Percentiles rank a stretch among this genome's conserved stretches.
phyloP scores from a whole-genome alignment of 2,329 filamentous ascomycete genomes.

The Zymoseptoria pseudotritici region DNA sequence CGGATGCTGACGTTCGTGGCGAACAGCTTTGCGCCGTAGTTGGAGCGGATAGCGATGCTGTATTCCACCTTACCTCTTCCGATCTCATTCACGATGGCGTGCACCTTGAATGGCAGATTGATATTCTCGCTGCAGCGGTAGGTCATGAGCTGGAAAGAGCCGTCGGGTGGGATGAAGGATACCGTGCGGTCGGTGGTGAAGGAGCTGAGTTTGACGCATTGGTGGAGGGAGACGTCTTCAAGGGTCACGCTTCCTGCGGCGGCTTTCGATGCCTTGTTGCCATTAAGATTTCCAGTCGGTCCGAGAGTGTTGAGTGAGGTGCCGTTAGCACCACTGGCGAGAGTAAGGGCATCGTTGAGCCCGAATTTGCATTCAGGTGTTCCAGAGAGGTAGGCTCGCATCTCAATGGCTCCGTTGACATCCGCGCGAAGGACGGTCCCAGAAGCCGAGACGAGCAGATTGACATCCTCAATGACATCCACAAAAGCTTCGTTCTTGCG shows the following conservation, averaged over 20 bases:
- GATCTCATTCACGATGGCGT: conserved; percentile 95
- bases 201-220: conserved; percentile 94
- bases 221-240: conserved; percentile 97
- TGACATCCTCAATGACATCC: conserved; percentile 98
- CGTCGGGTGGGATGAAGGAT: conserved; percentile 91
- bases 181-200: conserved; percentile 97
- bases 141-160: conserved; percentile 97
- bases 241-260: conserved; percentile 91
- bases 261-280: conserved; percentile 85
- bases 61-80: conserved; percentile 98
- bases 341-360: conserved; percentile 84
- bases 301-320: conserved; percentile 24
- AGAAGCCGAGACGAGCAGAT: conserved; percentile 96
- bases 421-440: conserved; percentile 91
- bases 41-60: conserved; percentile 93
- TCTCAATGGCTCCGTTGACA: conserved; percentile 94
- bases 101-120: conserved; percentile 96
- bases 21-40: conserved; percentile 93
- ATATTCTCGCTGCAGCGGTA: conserved; percentile 98
- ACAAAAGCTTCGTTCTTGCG: conserved; percentile 99
- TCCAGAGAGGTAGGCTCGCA: conserved; percentile 94
- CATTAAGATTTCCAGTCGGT: conserved; percentile 67
- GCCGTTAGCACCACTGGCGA: conserved; percentile 49
- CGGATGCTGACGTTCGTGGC: conserved; percentile 92
- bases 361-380: conserved; percentile 99